Base-by-base conservation (phyloP, 2,329 filamentous ascomycete species). In the Monosporascus cannonballus region DNA sequence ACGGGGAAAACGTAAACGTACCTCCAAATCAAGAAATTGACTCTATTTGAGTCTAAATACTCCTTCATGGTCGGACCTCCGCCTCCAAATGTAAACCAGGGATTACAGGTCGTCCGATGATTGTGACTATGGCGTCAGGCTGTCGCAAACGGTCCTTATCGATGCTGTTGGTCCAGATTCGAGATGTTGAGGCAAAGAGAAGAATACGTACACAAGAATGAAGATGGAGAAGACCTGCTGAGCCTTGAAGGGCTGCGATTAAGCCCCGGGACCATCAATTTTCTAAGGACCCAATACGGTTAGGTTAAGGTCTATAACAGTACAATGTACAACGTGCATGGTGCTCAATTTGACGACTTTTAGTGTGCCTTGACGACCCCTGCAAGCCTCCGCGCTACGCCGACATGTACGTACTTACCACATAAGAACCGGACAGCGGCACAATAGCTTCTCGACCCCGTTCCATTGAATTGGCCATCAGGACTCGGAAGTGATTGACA, bases 1-100 rank as follows among this genome's bases (percentile, higher is more conserved):
- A 57, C 61, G 61, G 60, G 59, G n/a, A n/a, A 61, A 57, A 54
- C 2, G 54, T 63, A 59, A 64, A 79, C 83, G 71, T 76, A 86
- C 83, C 81, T 84, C 83, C 83, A 86, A 68, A 86, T 77, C 69
- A 86, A 77, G 76, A 82, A 86, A 75, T 86, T 86, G 77, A 86
- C 75, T 75, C 80, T 77, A 70, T 86, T 78, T 60, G 81, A 84
- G 76, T 84, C 79, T 64, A 86, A 76, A 66, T 76, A 76, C 73
- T 84, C 80, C 74, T 83, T 83, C 79, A 83, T 83, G 64, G 63
- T 69, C 59, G 60, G 34, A 57, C 24, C 14, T 46, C 42, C 42
- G 42, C 42, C 22, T 46, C 9, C 24, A 46, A 46, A 46, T 22
- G 22, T 22, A 22, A 46, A 46, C 42, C 24, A n/a, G 42, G 22